These are phyloP conservation scores for Scortechinia acanthostroma DNA, from an alignment of 2,329 filamentous ascomycete species.

Conservation along the genomic window DNA sequence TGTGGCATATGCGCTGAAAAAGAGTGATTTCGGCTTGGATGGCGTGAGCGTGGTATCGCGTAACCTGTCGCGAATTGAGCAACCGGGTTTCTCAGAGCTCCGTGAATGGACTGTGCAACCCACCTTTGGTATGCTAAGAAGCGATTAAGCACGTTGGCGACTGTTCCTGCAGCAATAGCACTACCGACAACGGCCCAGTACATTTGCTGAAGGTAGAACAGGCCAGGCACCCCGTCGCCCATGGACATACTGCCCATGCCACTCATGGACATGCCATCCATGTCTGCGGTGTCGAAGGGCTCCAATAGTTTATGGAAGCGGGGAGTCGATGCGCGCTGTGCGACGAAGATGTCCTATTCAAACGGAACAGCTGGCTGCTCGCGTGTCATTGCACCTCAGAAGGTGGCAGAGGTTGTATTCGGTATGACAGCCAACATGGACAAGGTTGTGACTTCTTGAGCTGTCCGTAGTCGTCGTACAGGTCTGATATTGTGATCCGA, in stretches of 20 bases:
- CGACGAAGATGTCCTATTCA: too few relatives aligned
- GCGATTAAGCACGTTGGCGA: neutral
- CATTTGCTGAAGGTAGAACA: slow-evolving; percentile 36
- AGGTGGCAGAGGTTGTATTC: too few relatives aligned
- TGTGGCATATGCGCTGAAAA: slow-evolving; percentile 39
- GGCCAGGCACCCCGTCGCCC: slow-evolving; percentile 28
- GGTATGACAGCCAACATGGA: too few relatives aligned
- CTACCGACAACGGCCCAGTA: slow-evolving; percentile 38
- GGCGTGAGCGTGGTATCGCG: neutral
- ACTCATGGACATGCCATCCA: neutral
- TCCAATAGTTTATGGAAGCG: too few relatives aligned
- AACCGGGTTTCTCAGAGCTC: neutral
- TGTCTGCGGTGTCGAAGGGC: too few relatives aligned
- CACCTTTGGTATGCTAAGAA: neutral
- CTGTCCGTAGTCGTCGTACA: too few relatives aligned
- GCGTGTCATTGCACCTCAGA: too few relatives aligned
- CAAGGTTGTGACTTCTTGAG: too few relatives aligned
- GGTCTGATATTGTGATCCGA: too few relatives aligned
- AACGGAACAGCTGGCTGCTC: too few relatives aligned
- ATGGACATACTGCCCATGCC: slow-evolving; percentile 27
- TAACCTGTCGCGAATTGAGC: too few relatives aligned
- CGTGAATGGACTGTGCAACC: neutral
- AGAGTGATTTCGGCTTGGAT: slow-evolving; percentile 9
- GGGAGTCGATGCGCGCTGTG: too few relatives aligned
- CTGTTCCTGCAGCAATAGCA: neutral